Evolutionary conservation across 148 eudicot genomes (phyloP).

Genomic region (Hydrangea macrophylla): DNA sequence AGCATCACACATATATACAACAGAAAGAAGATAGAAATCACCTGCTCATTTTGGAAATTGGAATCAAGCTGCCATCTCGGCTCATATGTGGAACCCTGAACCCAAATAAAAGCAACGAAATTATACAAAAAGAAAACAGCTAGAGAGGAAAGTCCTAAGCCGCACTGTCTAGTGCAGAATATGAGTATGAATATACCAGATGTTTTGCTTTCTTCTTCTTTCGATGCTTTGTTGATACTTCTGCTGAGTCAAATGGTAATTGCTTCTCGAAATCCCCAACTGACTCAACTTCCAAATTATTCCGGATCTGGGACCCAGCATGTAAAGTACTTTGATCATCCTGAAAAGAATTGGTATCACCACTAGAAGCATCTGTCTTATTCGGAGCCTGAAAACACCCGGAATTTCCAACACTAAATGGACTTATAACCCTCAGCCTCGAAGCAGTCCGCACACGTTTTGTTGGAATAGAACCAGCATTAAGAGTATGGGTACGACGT

Average conservation of each 20-base stretch:
- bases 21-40: slow-evolving; percentile 10
- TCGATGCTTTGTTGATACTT: slow-evolving; percentile 53
- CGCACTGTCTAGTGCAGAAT: background rate
- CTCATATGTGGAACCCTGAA: slow-evolving; percentile 61
- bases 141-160: background rate
- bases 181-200: slow-evolving; percentile 41
- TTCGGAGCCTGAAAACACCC: slow-evolving; percentile 52
- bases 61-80: slow-evolving; percentile 70
- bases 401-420: slow-evolving; percentile 52
- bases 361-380: slow-evolving; percentile 78
- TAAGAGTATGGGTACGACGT: slow-evolving; percentile 54
- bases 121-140: background rate
- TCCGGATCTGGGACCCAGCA: slow-evolving; percentile 52
- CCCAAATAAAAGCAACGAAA: slow-evolving; percentile 10
- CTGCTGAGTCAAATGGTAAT: slow-evolving; percentile 56
- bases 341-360: slow-evolving; percentile 86
- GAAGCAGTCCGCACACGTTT: slow-evolving; percentile 88
- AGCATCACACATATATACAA: background rate
- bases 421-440: slow-evolving; percentile 71
- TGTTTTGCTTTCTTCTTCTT: slow-evolving; percentile 80
- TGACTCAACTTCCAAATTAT: slow-evolving; percentile 77
- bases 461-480: slow-evolving; percentile 66
- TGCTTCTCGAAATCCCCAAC: slow-evolving; percentile 58
- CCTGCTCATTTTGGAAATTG: slow-evolving; percentile 70
- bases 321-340: slow-evolving; percentile 68